A percentile compares a stretch with the other conserved stretches of the same genome.
phyloP scores from a whole-genome alignment of 2,329 filamentous ascomycete genomes.

The Sporothrix inflata region DNA sequence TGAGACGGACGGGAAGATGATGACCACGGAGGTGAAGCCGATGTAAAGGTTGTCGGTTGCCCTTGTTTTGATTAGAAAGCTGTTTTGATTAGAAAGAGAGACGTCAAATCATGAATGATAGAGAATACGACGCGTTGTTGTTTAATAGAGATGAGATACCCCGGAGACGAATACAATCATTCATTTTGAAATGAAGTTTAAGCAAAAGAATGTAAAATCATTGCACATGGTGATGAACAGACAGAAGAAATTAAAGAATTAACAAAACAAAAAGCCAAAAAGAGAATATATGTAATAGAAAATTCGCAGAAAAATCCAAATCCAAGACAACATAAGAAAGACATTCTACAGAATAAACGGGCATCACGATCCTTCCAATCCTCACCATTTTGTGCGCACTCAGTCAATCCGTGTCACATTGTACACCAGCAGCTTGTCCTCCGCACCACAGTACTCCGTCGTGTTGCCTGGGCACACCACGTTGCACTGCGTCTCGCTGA shows the following conservation, averaged over 20 bases:
- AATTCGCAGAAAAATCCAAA: too few species aligned
- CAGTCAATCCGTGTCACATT: slow-evolving; percentile 22
- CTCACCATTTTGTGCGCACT: too few species aligned
- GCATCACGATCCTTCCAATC: neutral
- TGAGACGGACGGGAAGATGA: slow-evolving; percentile 20
- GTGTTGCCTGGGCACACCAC: slow-evolving; percentile 30
- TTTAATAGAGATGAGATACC: slow-evolving; percentile 20
- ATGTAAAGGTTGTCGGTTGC: slow-evolving; percentile 9
- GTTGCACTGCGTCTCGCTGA: slow-evolving; percentile 26
- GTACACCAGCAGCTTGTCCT: slow-evolving; percentile 31
- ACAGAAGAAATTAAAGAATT: neutral
- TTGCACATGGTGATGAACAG: neutral
- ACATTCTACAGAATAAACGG: neutral
- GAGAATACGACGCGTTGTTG: neutral
- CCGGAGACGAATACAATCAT: slow-evolving; percentile 21
- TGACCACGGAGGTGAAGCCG: slow-evolving; percentile 24
- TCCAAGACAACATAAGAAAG: neutral
- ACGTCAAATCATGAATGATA: slow-evolving; percentile 2
- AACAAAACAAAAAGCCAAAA: neutral
- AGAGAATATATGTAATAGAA: too few species aligned
- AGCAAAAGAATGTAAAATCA: neutral
- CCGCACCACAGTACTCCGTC: slow-evolving; percentile 31
- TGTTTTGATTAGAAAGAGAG: neutral
- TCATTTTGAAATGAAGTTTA: neutral
- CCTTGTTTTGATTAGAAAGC: slow-evolving; percentile 3